phyloP scores from a whole-genome alignment of 2,329 filamentous ascomycete genomes.

The Calonectria hawksworthii region DNA sequence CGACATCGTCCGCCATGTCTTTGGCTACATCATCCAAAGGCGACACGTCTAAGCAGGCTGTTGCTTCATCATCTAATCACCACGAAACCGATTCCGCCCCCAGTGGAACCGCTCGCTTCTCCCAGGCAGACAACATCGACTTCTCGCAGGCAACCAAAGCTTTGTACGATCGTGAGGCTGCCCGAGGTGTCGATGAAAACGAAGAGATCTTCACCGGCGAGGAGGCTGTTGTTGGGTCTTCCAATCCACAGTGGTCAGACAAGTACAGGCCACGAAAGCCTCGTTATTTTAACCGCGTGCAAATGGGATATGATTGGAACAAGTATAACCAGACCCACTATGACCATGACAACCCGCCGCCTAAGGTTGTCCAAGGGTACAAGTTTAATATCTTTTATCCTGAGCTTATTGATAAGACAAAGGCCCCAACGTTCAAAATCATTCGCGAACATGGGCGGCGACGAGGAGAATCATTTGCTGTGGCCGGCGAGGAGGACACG shows the following conservation, averaged over 20 bases:
- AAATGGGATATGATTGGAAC: slow-evolving; percentile 99
- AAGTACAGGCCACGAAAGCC: slow-evolving; percentile 93
- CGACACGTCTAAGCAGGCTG: slow-evolving; percentile 23
- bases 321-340: slow-evolving; percentile 99
- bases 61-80: slow-evolving; percentile 37
- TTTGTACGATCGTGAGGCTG: slow-evolving; percentile 92
- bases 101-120: slow-evolving; percentile 76
- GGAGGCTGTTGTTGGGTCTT: slow-evolving; percentile 75
- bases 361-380: slow-evolving; percentile 98
- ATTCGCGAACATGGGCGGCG: slow-evolving; percentile 92
- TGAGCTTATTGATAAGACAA: slow-evolving; percentile 93
- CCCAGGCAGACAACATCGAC: slow-evolving; percentile 78
- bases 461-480: slow-evolving; percentile 91
- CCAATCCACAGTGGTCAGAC: slow-evolving; percentile 82
- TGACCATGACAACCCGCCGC: slow-evolving; percentile 97
- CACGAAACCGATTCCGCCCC: slow-evolving; percentile 55
- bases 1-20: slow-evolving; percentile 16
- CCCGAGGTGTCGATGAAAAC: slow-evolving; percentile 90
- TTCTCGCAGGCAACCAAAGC: slow-evolving; percentile 90
- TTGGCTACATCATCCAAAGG: slow-evolving; percentile 18
- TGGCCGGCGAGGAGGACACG: slow-evolving; percentile 95
- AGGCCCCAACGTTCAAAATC: slow-evolving; percentile 95
- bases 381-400: slow-evolving; percentile 99
- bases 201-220: slow-evolving; percentile 96
- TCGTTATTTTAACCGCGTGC: slow-evolving; percentile 96